Evolutionary conservation across 2,329 filamentous ascomycete species (phyloP), one percentile per base, ranked within the genome.

Genomic region (Colletotrichum sp.): DNA sequence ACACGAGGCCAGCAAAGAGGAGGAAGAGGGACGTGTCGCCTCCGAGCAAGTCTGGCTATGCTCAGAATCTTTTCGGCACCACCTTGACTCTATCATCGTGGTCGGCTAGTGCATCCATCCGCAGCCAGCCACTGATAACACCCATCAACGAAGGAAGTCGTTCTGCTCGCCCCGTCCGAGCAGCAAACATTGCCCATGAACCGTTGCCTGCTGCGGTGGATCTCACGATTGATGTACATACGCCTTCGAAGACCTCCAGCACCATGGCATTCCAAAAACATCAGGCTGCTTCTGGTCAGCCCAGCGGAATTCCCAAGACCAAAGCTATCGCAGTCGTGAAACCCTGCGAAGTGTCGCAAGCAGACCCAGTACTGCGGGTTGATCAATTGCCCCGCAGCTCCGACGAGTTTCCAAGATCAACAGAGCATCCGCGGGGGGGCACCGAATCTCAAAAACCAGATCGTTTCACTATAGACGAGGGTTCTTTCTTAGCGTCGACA

Each of bases 1-100:
- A 66, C 24, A 55, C 79, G 9, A 82, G 81, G 28, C 80, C 87
- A 16, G 52, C 81, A 3, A 90, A 89, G 80, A 84, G 86, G 72
- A 83, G 83, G 65, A 88, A 82, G 76, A 80, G 79, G 67, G 83
- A 86, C 7, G 73, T 81, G 10, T 80, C 82, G 8, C 84, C 84
- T 24, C 83, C 84, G 26, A 88, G 83, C 79, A 90, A 87, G 78
- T 85, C 80, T 73, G 87, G 88, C 8, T 90, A 89, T 80, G 88
- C 88, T 7, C 86, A 87, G 76, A 89, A 85, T 77, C 80, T 91
- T 6, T 90, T 89, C 77, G 89, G 89, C 4, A 84, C 88, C 24
- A 80, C 85, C 6, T 78, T 90, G 64, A 85, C 82, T 7, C 81
- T 90, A n/a, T 73, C 77, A 9, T 65, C 77, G 26, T 77, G 76